Percentiles rank a stretch among this genome's conserved stretches.
Conservation (phyloP, 306 rosid species). For the Crataegus laevigata region DNA sequence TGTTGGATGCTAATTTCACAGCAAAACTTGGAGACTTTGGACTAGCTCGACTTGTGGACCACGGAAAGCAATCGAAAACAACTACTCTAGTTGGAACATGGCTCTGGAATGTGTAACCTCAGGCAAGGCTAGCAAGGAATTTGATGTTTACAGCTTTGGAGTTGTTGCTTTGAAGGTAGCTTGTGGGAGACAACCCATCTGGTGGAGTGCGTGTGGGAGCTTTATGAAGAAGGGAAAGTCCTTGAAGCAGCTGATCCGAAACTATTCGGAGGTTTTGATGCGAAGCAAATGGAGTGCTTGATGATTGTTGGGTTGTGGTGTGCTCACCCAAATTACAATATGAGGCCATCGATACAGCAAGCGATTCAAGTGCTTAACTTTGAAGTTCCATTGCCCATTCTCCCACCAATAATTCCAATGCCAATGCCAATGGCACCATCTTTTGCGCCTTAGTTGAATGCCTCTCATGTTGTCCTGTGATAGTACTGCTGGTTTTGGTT, state of each 20-base stretch:
- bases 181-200: constrained; percentile 8
- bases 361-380: neutral
- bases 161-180: neutral
- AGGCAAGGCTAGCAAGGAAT: constrained; percentile 26
- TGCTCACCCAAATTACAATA: neutral
- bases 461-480: too few relatives aligned
- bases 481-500: too few relatives aligned
- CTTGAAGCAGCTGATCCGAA: constrained; percentile 19
- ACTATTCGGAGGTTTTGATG: neutral
- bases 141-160: constrained; percentile 26
- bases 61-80: too few relatives aligned
- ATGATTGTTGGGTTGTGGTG: neutral
- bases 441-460: too few relatives aligned
- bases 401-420: neutral
- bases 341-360: neutral
- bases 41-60: neutral
- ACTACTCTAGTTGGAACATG: too few relatives aligned
- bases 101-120: constrained; percentile 13
- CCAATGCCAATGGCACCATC: too few relatives aligned
- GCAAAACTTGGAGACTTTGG: constrained; percentile 32
- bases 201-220: constrained; percentile 27
- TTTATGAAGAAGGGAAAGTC: constrained; percentile 12
- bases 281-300: too few relatives aligned
- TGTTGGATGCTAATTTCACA: constrained; percentile 24
- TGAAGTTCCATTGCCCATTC: neutral